These are phyloP conservation scores for Candida montana DNA, from an alignment of 805 yeast species.

Conservation along the genomic window DNA sequence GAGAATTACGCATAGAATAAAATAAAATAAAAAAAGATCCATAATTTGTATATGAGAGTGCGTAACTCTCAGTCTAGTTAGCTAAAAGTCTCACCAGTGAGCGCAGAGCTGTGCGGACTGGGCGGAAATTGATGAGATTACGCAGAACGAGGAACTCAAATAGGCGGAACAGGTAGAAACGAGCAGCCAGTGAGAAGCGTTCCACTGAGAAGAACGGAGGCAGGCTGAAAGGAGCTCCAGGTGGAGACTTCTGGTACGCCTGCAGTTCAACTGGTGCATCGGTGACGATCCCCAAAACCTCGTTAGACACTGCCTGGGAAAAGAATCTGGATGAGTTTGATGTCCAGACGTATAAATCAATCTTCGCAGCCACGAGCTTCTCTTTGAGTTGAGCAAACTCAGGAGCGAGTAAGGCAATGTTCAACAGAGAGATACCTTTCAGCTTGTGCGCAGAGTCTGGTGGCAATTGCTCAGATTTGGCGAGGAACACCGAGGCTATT, in stretches of 20 bases:
- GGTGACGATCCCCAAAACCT: conserved; percentile 37
- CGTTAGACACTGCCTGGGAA: conserved; percentile 30
- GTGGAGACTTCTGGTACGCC: conserved; percentile 2
- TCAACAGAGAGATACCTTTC: conserved; percentile 47
- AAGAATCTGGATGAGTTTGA: conserved; percentile 35
- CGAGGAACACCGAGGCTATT: conserved; percentile 27
- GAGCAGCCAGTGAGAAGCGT: conserved; percentile 2
- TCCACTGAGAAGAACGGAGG: conserved; percentile 9
- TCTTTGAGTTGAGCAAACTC: conserved; percentile 28
- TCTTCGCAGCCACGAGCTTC: conserved; percentile 27
- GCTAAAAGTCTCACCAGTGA: neutral
- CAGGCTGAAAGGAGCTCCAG: neutral
- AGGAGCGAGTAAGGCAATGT: conserved; percentile 41
- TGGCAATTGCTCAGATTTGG: conserved; percentile 15
- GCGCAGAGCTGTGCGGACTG: conserved; percentile 8
- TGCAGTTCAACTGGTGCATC: conserved; percentile 30
- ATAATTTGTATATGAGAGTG: neutral
- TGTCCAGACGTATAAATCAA: conserved; percentile 48
- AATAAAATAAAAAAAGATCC: too few relatives aligned
- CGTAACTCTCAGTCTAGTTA: neutral
- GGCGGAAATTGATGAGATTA: conserved; percentile 8
- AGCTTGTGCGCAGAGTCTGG: conserved; percentile 16
- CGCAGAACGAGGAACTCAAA: conserved; percentile 18
- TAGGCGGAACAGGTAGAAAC: conserved; percentile 14
- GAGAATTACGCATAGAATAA: neutral